These are phyloP conservation scores for Zopfochytrium polystomum DNA, from an alignment of 371 early-diverging fungal genomes.

Conservation along the genomic window DNA sequence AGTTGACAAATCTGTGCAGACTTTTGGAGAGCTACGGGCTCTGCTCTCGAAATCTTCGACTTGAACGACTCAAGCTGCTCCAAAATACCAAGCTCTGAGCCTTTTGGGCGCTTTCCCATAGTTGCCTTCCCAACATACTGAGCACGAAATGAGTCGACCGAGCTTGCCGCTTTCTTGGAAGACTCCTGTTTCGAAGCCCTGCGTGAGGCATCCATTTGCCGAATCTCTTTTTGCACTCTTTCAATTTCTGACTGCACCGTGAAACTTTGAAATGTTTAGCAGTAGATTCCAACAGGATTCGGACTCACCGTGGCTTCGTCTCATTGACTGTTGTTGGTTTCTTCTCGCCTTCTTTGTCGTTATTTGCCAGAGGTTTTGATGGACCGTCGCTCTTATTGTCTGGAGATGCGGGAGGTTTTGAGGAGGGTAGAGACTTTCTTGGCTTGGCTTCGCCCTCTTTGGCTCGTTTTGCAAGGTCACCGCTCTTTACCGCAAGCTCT, in stretches of 20 bases:
- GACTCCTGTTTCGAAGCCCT: neutral
- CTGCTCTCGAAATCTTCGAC: conserved; percentile 16
- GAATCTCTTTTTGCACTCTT: conserved; percentile 23
- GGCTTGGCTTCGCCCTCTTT: too few relatives aligned
- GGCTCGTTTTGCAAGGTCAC: neutral
- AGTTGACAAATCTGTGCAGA: conserved; percentile 18
- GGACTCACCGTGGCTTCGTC: conserved; percentile 1
- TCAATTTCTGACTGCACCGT: conserved; percentile 18
- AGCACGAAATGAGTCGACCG: conserved; percentile 17
- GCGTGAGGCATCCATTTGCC: conserved; percentile 15
- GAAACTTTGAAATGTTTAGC: conserved; percentile 2
- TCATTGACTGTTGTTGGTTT: conserved; percentile 1
- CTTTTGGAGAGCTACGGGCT: conserved; percentile 14
- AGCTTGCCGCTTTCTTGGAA: conserved; percentile 17
- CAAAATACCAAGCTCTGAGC: conserved; percentile 14
- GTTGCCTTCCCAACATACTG: conserved; percentile 26
- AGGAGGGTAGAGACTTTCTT: too few relatives aligned
- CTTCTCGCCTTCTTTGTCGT: neutral
- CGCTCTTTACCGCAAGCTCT: conserved; percentile 36
- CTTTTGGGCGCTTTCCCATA: conserved; percentile 23
- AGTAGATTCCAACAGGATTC: neutral
- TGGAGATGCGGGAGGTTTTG: too few relatives aligned
- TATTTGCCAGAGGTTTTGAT: too few relatives aligned
- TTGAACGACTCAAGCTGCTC: conserved; percentile 18
- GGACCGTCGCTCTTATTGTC: too few relatives aligned